Evolutionary conservation across 1,139 yeast genomes (phyloP), one percentile per base, ranked within the genome.

Genomic region (Sporopachydermia cereana): DNA sequence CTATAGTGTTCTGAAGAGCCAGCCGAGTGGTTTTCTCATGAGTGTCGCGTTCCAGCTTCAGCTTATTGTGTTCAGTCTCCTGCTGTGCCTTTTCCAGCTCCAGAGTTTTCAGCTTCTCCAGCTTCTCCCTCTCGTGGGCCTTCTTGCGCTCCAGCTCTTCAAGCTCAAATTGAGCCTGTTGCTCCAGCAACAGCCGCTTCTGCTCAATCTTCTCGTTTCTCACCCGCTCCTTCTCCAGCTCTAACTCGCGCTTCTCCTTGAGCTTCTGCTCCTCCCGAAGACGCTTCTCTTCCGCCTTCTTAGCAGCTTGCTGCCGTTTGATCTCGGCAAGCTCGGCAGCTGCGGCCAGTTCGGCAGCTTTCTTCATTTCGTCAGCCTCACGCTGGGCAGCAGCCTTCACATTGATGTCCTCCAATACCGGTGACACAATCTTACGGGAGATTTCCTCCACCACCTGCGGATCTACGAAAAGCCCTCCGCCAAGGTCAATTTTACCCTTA

Each of bases 391-490:
- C 71, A 17, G 94, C 95, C 61, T 84, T 81, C 45, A 71, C 67
- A 54, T 74, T 69, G 56, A 91, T 79, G 61, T 86, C 93, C 43
- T 69, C 71, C 57, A 91, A 68, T n/a, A 89, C 91, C 9, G 98
- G 98, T 50, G 74, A 72, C 48, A 91, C 95, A 57, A 84, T 72
- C 46, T 79, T 73, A 47, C 79, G 67, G n/a, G 97, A 97, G 69
- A 91, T 77, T 46, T 74, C 74, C 51, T 84, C 83, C 50, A 91
- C 76, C 58, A 89, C 96, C 23, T 71, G 72, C 51, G 75, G 84
- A 44, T 84, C 71, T 72, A 89, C 78, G 56, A 75, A 76, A 53
- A 85, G 71, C 2, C 97, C 97, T 53, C 95, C 96, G 50, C 98
- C 98, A 52, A 89, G 67, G 57, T 86, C 74, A 54, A 86, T 71